A percentile compares a stretch with the other conserved stretches of the same genome.
Conservation (phyloP, 305 asterid genomes). For the Plantago rigida region DNA sequence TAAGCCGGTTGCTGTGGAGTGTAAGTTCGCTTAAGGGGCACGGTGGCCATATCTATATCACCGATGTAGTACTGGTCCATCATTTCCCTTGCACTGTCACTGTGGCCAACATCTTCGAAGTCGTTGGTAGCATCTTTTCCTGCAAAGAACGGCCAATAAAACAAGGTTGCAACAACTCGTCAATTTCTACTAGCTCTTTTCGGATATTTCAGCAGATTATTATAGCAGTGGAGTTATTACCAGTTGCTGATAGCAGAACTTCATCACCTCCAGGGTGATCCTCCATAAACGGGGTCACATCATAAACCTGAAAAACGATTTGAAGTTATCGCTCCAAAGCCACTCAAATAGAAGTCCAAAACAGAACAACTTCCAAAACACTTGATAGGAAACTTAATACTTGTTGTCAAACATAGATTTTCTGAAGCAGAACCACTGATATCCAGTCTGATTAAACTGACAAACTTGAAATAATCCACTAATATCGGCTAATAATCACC, state of each 20-base stretch:
- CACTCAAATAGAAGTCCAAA: too few relatives aligned
- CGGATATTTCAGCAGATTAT: too few relatives aligned
- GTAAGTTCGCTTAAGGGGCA: constrained; percentile 39
- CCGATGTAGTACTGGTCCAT: constrained; percentile 51
- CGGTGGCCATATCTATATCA: constrained; percentile 40
- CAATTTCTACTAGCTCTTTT: too few relatives aligned
- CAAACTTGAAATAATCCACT: too few relatives aligned
- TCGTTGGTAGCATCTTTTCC: constrained; percentile 63
- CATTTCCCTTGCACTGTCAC: constrained; percentile 46
- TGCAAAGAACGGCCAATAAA: constrained; percentile 20
- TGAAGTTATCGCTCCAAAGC: too few relatives aligned
- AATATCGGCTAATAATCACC: too few relatives aligned
- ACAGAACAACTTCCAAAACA: too few relatives aligned
- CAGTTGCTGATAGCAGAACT: constrained; percentile 68
- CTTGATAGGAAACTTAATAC: too few relatives aligned
- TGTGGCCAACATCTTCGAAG: constrained; percentile 61
- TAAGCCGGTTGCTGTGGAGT: constrained; percentile 22
- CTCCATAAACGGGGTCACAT: constrained; percentile 72
- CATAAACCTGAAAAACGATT: constrained; percentile 49
- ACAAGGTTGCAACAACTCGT: not conserved
- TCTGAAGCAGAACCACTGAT: too few relatives aligned
- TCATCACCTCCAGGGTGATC: constrained; percentile 93
- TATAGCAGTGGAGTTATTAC: constrained; percentile 27
- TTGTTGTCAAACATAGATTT: too few relatives aligned
- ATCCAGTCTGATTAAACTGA: too few relatives aligned